Conservation (phyloP, 148 eudicot species). For the Amaranthus palmeri region DNA sequence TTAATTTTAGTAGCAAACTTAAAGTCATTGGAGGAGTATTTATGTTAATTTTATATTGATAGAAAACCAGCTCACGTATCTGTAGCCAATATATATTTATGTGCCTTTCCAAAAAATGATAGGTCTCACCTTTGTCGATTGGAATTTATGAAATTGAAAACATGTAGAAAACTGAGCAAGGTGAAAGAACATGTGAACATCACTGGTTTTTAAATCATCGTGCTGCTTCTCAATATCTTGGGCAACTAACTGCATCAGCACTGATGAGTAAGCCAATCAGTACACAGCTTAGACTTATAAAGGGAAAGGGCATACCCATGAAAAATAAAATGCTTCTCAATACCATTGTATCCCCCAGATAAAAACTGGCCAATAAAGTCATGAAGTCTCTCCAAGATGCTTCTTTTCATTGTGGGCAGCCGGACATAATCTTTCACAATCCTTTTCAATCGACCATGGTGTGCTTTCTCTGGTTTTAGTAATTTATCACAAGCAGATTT, state of each 20-base stretch:
- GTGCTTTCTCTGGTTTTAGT: constrained; percentile 52
- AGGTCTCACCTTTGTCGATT: constrained; percentile 48
- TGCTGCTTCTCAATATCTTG: constrained; percentile 87
- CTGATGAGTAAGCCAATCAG: constrained; percentile 35
- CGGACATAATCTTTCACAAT: constrained; percentile 47
- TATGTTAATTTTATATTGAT: too few relatives aligned
- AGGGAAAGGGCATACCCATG: background rate
- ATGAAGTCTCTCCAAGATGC: constrained; percentile 48
- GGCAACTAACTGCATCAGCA: constrained; percentile 74
- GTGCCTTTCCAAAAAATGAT: background rate
- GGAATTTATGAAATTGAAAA: constrained; percentile 68
- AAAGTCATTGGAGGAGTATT: too few relatives aligned
- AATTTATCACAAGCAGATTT: constrained; percentile 48
- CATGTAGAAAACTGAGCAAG: constrained; percentile 82
- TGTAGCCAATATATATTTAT: background rate
- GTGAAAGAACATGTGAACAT: constrained; percentile 72
- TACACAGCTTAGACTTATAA: background rate
- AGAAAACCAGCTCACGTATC: background rate
- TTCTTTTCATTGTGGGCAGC: constrained; percentile 57
- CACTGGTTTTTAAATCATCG: constrained; percentile 62
- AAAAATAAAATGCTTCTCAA: background rate
- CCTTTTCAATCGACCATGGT: constrained; percentile 67
- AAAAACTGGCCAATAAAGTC: constrained; percentile 74
- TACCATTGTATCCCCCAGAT: constrained; percentile 92
- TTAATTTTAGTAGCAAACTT: too few relatives aligned